Base-by-base conservation (phyloP, 768 basidiomycete species). In the Leccinum imitatum region DNA sequence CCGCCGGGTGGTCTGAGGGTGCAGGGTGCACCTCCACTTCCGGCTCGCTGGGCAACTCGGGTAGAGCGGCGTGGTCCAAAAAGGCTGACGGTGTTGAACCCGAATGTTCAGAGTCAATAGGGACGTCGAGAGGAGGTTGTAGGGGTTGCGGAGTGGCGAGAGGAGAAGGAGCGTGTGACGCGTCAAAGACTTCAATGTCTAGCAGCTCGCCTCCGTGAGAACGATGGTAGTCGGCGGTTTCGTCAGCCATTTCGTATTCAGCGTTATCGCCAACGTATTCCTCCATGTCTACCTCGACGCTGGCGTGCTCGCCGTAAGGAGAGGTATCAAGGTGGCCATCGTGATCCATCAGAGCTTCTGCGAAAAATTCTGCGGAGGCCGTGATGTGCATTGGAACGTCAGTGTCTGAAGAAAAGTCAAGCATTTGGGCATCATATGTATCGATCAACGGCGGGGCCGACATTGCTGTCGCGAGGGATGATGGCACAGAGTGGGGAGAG, bases 241-340 rank as follows among this genome's bases (percentile, higher is more conserved):
- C 74, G 56, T 75, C 75, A 11, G 64, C 65, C 75, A 75, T 75
- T 59, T 75, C 73, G 63, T 83, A 87, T 71, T 87, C 87, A 44
- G 71, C 69, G 64, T 78, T 75, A 44, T 78, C 81, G 39, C 67
- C 76, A 6, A 78, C 74, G 58, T 81, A 80, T 52, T 79, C 75
- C 57, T 85, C 84, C 87, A 89, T 88, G 59, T 89, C 87, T 50
- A 89, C 80, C 68, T 89, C 87, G 54, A 87, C 78, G 47, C 79
- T 80, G 53, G 72, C 67, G 25, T 76, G 71, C 52, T 79, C 76
- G 31, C 65, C 65, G 39, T 68, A 75, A 11, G 54, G 15, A 15
- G 66, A 64, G 30, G 51, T 6, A 11, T 62, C 69, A 68, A 62
- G 73, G 56, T 75, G 73, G 53, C 68, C 68, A 65, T 85, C 85